A percentile compares a stretch with the other conserved stretches of the same genome.
phyloP scores from a whole-genome alignment of 257 asterid species.

The Solanum etuberosum region DNA sequence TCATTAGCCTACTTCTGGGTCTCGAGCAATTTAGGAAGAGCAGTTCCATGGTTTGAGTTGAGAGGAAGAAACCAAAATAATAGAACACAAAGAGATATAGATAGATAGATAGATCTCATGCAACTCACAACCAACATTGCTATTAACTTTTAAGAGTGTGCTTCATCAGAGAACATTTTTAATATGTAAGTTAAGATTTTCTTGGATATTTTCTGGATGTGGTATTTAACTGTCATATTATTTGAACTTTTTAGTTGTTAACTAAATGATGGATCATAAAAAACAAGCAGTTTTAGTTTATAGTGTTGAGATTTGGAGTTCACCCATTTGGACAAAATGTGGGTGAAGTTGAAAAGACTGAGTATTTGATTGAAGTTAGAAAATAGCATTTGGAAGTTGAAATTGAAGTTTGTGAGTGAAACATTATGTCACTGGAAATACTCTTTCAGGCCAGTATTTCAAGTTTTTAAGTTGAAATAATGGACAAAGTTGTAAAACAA shows the following conservation, averaged over 20 bases:
- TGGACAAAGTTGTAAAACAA: neutral
- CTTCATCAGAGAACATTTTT: neutral
- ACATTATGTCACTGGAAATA: neutral
- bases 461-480: neutral
- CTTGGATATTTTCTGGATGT: neutral
- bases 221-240: neutral
- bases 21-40: neutral
- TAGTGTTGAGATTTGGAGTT: neutral
- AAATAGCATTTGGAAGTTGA: neutral
- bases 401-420: neutral
- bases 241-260: neutral
- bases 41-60: neutral
- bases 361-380: neutral
- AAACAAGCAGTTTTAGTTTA: neutral
- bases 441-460: neutral
- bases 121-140: neutral
- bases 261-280: neutral
- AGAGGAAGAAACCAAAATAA: neutral
- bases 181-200: neutral
- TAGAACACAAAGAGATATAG: neutral
- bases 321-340: neutral
- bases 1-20: neutral
- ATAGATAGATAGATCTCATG: neutral
- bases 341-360: neutral
- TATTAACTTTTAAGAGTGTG: neutral